Evolutionary conservation across 805 yeast species (phyloP).

Genomic region (Kuraishia piskuri): DNA sequence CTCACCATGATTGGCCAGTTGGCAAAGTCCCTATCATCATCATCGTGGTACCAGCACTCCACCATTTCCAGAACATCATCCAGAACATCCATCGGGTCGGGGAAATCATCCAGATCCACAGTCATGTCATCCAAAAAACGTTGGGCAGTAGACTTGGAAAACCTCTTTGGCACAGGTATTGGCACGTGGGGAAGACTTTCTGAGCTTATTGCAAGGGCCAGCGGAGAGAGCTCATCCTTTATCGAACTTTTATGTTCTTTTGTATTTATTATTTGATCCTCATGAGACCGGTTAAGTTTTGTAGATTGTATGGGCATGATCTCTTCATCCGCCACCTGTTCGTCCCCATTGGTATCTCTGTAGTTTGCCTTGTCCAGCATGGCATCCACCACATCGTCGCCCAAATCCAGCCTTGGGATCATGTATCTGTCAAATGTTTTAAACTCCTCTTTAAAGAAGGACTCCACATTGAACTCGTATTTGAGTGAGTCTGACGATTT

Average conservation of each 20-base stretch:
- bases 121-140: constrained; percentile 11
- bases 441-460: constrained; percentile 8
- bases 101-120: constrained; percentile 12
- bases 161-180: neutral
- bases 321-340: neutral
- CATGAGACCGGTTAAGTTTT: neutral
- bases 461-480: neutral
- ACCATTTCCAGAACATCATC: constrained; percentile 23
- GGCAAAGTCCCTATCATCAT: constrained; percentile 6
- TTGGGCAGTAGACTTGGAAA: constrained; percentile 6
- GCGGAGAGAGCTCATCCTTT: neutral
- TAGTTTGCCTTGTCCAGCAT: constrained; percentile 11
- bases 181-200: neutral
- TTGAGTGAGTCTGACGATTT: neutral
- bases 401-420: constrained; percentile 13
- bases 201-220: neutral
- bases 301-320: neutral
- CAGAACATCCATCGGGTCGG: constrained; percentile 15
- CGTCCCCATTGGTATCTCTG: neutral
- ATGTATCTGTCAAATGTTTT: constrained; percentile 18
- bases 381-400: constrained; percentile 12
- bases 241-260: neutral
- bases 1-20: constrained; percentile 16
- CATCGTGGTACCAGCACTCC: constrained; percentile 15
- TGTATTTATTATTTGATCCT: neutral